Base-by-base conservation (phyloP, 2,329 filamentous ascomycete genomes). In the Zalaria obscura region DNA sequence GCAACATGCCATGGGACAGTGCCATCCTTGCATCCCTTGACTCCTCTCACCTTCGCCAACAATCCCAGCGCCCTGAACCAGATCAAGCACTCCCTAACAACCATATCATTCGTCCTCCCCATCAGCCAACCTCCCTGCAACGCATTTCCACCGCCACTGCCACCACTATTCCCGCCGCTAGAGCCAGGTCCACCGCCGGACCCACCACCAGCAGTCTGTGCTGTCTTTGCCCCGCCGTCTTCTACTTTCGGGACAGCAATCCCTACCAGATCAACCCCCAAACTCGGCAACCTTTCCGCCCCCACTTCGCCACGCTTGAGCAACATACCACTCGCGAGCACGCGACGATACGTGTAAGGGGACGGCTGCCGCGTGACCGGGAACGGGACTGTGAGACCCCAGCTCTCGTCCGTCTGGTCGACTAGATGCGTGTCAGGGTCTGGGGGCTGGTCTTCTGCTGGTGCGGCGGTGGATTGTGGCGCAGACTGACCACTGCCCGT, bases 1-100 rank as follows among this genome's bases (percentile, higher is more conserved):
- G 76, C 79, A 45, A 89, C 65, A 66, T 89, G 84, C 80, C 83
- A 85, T 11, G 84, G 84, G 51, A 82, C 64, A n/a, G 77, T 69
- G 10, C 63, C 63, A 53, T 78, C 76, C 38, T 76, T 66, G 45
- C 68, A 60, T 52, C 76, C 70, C 53, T 77, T 65, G 52, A 58
- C 76, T 60, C 55, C 81, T 45, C 80, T 73, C 25, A 78, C 73
- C 47, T 76, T 70, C 2, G 81, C 82, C 50, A 91, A 55, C 11
- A 82, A 75, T 0, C 77, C 78, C 47, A 91, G 56, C 0, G 73
- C 76, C 35, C 83, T 64, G 54, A 80, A 89, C 56, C 79, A 75
- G 27, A 65, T 70, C 43, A 91, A 55, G 56, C 85, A 76, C 55
- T 91, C 84, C 48, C 76, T 68, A 31, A 89, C 57, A 18, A 85